A percentile compares a stretch with the other conserved stretches of the same genome.
Conservation (phyloP, 2,329 filamentous ascomycete species). For the Atkinsonella texensis region DNA sequence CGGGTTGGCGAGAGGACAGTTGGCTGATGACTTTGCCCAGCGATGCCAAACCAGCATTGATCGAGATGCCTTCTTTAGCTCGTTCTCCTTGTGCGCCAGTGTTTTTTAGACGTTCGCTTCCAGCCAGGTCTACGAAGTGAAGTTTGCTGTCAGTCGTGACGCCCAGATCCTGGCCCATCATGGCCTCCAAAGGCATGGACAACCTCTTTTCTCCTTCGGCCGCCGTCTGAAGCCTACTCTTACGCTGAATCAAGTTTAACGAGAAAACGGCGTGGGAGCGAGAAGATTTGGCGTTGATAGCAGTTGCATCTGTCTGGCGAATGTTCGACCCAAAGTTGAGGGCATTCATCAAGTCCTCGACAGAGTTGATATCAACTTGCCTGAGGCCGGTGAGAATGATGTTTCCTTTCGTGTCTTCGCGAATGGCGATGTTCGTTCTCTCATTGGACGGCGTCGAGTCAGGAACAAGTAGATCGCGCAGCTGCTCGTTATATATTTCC, state of each 20-base stretch:
- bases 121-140: constrained; percentile 95
- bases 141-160: constrained; percentile 95
- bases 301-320: constrained; percentile 91
- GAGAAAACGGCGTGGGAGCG: constrained; percentile 97
- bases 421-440: constrained; percentile 72
- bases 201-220: constrained; percentile 66
- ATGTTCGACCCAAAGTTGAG: constrained; percentile 89
- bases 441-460: constrained; percentile 60
- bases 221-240: constrained; percentile 40
- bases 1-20: constrained; percentile 76
- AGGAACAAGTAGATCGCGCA: constrained; percentile 77
- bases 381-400: constrained; percentile 86
- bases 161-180: constrained; percentile 51
- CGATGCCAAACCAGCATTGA: constrained; percentile 90
- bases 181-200: constrained; percentile 73
- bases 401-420: constrained; percentile 87
- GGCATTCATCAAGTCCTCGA: constrained; percentile 80
- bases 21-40: constrained; percentile 98
- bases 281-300: constrained; percentile 94
- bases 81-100: constrained; percentile 90
- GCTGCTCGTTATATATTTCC: constrained; percentile 94
- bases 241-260: constrained; percentile 82
- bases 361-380: constrained; percentile 78
- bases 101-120: constrained; percentile 93
- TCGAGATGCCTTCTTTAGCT: constrained; percentile 92